Evolutionary conservation across 2,329 filamentous ascomycete species (phyloP).

Genomic region (Coniella lustricola): DNA sequence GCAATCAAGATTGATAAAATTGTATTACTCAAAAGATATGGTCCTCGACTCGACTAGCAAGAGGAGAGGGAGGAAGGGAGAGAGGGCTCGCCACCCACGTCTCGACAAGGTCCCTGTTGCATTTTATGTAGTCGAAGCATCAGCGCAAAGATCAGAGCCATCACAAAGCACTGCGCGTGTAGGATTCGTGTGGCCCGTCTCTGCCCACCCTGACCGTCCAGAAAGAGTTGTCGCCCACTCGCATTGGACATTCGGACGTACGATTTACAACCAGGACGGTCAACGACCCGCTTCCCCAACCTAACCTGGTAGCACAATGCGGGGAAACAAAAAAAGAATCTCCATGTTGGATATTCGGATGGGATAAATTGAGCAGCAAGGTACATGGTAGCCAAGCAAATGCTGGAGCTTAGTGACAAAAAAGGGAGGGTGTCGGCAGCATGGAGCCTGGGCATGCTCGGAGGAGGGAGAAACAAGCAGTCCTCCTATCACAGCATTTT

Average conservation of each 20-base stretch:
- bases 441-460: constrained; percentile 1
- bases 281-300: constrained; percentile 10
- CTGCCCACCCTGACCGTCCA: constrained; percentile 1
- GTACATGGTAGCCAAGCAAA: background rate
- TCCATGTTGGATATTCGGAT: background rate
- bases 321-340: background rate
- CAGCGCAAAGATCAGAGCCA: background rate
- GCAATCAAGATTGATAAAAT: background rate
- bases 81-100: constrained; percentile 1
- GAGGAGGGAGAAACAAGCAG: constrained; percentile 8
- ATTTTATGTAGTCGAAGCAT: constrained; percentile 2
- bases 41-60: background rate
- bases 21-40: background rate
- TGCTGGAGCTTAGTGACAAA: background rate
- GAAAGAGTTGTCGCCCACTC: constrained; percentile 1
- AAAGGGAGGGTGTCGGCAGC: background rate
- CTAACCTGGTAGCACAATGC: constrained; percentile 11
- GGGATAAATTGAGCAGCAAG: background rate
- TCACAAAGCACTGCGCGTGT: background rate
- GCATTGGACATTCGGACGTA: background rate
- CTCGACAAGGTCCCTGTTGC: background rate
- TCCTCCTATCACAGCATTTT: constrained; percentile 14
- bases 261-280: background rate
- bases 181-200: background rate
- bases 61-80: background rate